These are phyloP conservation scores for Apiospora phragmitis DNA, from an alignment of 2,329 filamentous ascomycete species.

Conservation along the genomic window DNA sequence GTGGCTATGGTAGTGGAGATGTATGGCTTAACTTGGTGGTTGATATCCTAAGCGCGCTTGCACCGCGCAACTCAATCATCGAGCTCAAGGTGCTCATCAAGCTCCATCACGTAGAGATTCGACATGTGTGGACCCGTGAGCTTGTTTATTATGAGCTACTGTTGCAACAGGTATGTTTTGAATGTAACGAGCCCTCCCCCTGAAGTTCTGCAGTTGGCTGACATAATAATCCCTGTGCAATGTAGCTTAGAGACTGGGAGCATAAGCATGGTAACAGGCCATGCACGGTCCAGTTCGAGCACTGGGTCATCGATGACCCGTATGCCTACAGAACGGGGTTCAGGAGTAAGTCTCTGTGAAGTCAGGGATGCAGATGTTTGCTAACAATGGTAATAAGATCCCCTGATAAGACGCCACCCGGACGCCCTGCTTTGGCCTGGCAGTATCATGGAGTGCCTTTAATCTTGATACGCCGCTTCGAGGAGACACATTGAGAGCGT, in stretches of 20 bases:
- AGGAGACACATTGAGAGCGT: neutral
- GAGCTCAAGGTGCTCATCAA: conserved; percentile 33
- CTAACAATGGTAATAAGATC: conserved; percentile 23
- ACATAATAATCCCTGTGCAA: neutral
- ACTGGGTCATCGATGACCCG: conserved; percentile 28
- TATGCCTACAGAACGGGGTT: conserved; percentile 28
- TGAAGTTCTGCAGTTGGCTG: neutral
- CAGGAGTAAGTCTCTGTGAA: conserved; percentile 25
- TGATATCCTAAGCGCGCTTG: conserved; percentile 28
- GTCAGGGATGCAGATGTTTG: neutral
- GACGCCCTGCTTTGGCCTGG: conserved; percentile 31
- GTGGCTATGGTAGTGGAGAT: conserved; percentile 23
- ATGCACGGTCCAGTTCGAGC: conserved; percentile 26
- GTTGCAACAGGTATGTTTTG: conserved; percentile 21
- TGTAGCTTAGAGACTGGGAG: conserved; percentile 26
- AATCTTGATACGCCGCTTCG: neutral
- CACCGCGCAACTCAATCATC: conserved; percentile 27
- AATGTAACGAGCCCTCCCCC: neutral
- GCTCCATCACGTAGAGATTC: conserved; percentile 23
- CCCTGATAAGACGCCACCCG: conserved; percentile 27
- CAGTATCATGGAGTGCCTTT: conserved; percentile 29
- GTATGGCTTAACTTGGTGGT: conserved; percentile 29
- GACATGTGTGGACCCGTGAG: conserved; percentile 23
- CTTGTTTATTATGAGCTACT: conserved; percentile 24
- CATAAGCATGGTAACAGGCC: conserved; percentile 25